These are phyloP conservation scores for Penicillium riverlandense DNA, from an alignment of 495 filamentous ascomycete species.

Conservation along the genomic window DNA sequence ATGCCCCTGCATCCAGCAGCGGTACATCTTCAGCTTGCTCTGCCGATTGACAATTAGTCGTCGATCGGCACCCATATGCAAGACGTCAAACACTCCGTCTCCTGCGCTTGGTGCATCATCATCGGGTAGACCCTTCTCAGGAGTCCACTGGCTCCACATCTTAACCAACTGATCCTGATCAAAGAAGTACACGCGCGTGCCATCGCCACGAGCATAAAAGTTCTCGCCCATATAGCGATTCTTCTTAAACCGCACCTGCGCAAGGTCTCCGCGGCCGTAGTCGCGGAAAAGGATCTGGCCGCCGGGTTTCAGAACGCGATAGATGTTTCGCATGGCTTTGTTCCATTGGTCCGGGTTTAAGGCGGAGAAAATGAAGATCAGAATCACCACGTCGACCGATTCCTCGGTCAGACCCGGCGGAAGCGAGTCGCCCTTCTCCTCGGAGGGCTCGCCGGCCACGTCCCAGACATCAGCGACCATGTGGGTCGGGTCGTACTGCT, in stretches of 20 bases:
- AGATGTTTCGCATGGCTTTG: slow-evolving; percentile 73
- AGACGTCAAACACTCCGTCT: slow-evolving; percentile 52
- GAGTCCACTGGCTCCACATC: slow-evolving; percentile 64
- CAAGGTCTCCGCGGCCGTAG: slow-evolving; percentile 90
- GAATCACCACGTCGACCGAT: slow-evolving; percentile 79
- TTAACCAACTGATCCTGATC: slow-evolving; percentile 70
- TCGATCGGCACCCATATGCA: slow-evolving; percentile 73
- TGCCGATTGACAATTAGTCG: slow-evolving; percentile 88
- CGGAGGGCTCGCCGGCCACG: slow-evolving; percentile 48
- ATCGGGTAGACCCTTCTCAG: slow-evolving; percentile 24
- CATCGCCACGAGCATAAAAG: slow-evolving; percentile 93
- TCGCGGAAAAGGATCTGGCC: slow-evolving; percentile 89
- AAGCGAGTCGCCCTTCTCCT: slow-evolving; percentile 33
- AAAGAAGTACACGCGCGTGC: slow-evolving; percentile 96
- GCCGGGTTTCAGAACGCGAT: slow-evolving; percentile 75
- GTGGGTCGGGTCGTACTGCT: slow-evolving; percentile 52
- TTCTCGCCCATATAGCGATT: slow-evolving; percentile 88
- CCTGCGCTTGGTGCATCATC: not conserved
- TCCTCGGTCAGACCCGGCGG: slow-evolving; percentile 69
- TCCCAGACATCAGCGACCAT: slow-evolving; percentile 94
- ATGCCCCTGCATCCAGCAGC: slow-evolving; percentile 89
- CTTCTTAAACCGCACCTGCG: slow-evolving; percentile 95
- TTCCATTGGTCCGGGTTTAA: slow-evolving; percentile 79
- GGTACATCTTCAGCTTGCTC: slow-evolving; percentile 91
- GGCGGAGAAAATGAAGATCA: slow-evolving; percentile 97